Conservation (phyloP, 2,329 filamentous ascomycete species). For the Xylariaceae sp. region DNA sequence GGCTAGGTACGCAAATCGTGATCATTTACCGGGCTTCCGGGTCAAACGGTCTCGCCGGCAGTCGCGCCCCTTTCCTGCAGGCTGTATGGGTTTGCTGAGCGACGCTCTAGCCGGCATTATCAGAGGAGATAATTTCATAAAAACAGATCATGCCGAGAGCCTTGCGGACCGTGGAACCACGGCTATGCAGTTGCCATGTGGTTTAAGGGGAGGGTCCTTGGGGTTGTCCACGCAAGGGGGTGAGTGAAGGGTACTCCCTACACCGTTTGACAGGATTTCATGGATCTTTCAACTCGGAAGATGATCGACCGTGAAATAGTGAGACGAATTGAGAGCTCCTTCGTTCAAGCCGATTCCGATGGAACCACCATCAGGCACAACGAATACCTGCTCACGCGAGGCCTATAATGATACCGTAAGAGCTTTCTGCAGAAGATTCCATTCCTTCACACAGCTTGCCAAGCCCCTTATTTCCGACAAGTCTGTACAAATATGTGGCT, state of each 20-base stretch:
- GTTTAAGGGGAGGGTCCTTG: not conserved
- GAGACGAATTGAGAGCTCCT: no score
- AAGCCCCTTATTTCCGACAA: slow-evolving; percentile 4
- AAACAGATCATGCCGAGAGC: slow-evolving; percentile 3
- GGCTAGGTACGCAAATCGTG: slow-evolving; percentile 11
- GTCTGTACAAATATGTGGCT: slow-evolving; percentile 1
- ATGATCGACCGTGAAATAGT: no score
- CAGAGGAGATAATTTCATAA: slow-evolving; percentile 2
- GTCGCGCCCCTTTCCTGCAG: slow-evolving; percentile 1
- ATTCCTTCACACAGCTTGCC: not conserved
- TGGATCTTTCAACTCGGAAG: no score
- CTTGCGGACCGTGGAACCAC: slow-evolving; percentile 8
- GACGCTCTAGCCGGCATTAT: slow-evolving; percentile 3
- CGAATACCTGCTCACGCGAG: not conserved
- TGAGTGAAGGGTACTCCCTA: not conserved
- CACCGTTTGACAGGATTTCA: no score
- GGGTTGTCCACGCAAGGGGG: not conserved
- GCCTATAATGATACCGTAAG: no score
- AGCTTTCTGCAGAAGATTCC: slow-evolving; percentile 1
- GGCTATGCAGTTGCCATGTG: slow-evolving; percentile 20
- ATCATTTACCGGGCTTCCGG: slow-evolving; percentile 20
- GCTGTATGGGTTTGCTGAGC: not conserved
- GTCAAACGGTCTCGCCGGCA: slow-evolving; percentile 17
- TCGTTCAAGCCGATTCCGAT: not conserved
- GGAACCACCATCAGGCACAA: not conserved